Conservation (phyloP, 305 asterid genomes). For the Solanum hybrid region DNA sequence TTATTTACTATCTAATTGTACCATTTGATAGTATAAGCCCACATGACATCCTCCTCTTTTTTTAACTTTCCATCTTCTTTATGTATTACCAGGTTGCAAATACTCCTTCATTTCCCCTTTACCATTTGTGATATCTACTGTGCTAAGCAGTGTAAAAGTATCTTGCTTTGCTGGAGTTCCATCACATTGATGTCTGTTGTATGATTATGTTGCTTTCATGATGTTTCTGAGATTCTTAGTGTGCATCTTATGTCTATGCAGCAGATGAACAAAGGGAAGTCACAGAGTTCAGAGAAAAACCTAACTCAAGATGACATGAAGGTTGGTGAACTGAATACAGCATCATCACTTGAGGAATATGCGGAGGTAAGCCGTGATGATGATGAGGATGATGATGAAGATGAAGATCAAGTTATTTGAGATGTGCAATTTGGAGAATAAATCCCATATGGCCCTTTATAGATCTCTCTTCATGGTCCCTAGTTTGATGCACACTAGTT, state of each 20-base stretch:
- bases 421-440: neutral
- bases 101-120: neutral
- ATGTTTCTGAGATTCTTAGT: neutral
- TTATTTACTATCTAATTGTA: neutral
- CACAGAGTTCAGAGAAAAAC: conserved; percentile 26
- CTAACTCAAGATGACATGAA: conserved; percentile 28
- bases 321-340: conserved; percentile 40
- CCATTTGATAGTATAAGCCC: neutral
- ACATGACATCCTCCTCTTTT: neutral
- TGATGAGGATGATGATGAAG: conserved; percentile 17
- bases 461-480: neutral
- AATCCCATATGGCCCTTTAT: neutral
- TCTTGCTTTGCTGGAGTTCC: neutral
- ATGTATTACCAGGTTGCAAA: neutral
- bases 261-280: conserved; percentile 79
- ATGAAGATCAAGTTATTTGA: conserved; percentile 1
- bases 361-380: conserved; percentile 28
- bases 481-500: neutral
- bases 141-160: neutral
- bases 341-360: conserved; percentile 43
- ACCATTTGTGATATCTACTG: neutral
- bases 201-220: neutral
- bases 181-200: neutral
- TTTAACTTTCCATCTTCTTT: neutral
- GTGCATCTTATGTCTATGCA: conserved; percentile 6